Percentiles rank a stretch among this genome's conserved stretches.
Evolutionary conservation across 108 stramenopile species (phyloP).

Genomic region (Stephanodiscus minutulus): DNA sequence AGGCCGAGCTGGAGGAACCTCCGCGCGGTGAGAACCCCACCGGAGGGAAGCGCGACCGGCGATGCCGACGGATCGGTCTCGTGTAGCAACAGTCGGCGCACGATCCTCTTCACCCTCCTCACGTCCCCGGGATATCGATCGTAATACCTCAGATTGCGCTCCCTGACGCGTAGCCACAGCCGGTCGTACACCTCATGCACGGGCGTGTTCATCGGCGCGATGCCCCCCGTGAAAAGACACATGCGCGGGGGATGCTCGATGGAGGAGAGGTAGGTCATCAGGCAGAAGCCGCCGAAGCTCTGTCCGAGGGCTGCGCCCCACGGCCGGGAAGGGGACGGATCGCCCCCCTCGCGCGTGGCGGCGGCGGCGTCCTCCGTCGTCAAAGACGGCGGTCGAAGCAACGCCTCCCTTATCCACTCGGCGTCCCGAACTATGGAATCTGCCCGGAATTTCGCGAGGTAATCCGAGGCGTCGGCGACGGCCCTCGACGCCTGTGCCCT

Average conservation of each 20-base stretch:
- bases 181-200: constrained; percentile 51
- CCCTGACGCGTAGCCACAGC: constrained; percentile 77
- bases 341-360: constrained; percentile 1
- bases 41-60: constrained; percentile 65
- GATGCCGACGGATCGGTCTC: constrained; percentile 35
- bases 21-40: constrained; percentile 84
- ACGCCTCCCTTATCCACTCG: constrained; percentile 78
- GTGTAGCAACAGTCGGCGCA: constrained; percentile 47
- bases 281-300: constrained; percentile 93
- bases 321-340: constrained; percentile 41
- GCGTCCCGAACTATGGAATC: constrained; percentile 91
- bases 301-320: constrained; percentile 90
- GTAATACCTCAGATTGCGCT: constrained; percentile 83
- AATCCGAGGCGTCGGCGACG: constrained; percentile 62
- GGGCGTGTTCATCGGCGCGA: constrained; percentile 84
- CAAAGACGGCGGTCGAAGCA: constrained; percentile 38
- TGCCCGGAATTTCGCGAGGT: constrained; percentile 85
- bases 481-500: constrained; percentile 51
- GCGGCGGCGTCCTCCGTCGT: constrained; percentile 18
- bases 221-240: constrained; percentile 88
- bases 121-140: constrained; percentile 91
- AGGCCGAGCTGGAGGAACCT: constrained; percentile 91
- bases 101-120: constrained; percentile 72
- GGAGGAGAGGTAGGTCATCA: constrained; percentile 86
- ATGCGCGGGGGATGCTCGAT: constrained; percentile 66